Percentiles rank a stretch among this genome's conserved stretches.
These are phyloP conservation scores for Geotrichum histeridarum DNA, from an alignment of 1,139 yeast genomes.

Conservation along the genomic window DNA sequence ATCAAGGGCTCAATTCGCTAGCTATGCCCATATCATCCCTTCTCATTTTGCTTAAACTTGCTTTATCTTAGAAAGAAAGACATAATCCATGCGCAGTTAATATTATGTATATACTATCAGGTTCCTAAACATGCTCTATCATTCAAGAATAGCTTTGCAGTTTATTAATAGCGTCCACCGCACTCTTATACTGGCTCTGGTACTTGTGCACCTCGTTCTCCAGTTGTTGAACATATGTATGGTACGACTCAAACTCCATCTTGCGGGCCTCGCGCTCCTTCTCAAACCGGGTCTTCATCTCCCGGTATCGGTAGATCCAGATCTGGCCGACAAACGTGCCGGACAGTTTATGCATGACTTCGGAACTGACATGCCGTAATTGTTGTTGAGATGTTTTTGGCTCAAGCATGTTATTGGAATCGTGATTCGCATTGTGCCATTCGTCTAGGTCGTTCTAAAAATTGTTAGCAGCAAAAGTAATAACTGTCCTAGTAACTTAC, in stretches of 20 bases:
- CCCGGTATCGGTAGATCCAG: slow-evolving; percentile 23
- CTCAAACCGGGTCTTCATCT: slow-evolving; percentile 24
- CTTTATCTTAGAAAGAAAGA: no score
- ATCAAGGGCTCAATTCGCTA: no score
- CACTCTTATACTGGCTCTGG: slow-evolving; percentile 10
- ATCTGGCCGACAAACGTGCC: slow-evolving; percentile 15
- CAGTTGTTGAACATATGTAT: slow-evolving; percentile 20
- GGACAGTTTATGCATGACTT: slow-evolving; percentile 9
- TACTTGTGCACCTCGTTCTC: slow-evolving; percentile 20
- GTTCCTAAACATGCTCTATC: not conserved
- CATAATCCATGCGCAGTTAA: not conserved
- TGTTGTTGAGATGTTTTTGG: not conserved
- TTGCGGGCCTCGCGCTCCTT: slow-evolving; percentile 24
- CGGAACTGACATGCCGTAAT: slow-evolving; percentile 5
- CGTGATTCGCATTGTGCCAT: not conserved
- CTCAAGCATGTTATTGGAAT: not conserved
- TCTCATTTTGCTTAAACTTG: no score
- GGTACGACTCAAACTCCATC: slow-evolving; percentile 23
- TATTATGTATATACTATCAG: not conserved
- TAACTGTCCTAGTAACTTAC: no score
- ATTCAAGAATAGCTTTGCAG: slow-evolving; percentile 3
- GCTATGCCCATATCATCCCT: no score
- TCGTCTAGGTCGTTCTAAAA: not conserved
- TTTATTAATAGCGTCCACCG: slow-evolving; percentile 7
- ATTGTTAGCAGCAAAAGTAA: not conserved